Base-by-base conservation (phyloP, 768 basidiomycete genomes). In the Xerocomellus chrysenteron region DNA sequence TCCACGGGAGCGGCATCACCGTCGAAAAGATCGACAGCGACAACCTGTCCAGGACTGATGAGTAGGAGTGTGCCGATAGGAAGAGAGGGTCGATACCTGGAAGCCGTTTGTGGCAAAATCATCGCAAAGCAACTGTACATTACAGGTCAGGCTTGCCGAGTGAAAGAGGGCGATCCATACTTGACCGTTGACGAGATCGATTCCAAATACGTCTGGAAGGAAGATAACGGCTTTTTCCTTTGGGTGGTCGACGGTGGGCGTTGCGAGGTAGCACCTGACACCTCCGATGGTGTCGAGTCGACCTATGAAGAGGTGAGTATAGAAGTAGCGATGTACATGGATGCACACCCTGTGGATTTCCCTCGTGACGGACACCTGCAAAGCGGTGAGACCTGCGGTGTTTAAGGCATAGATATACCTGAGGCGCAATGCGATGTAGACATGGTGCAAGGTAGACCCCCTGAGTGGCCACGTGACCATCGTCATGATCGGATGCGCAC, bases 1-100 rank as follows among this genome's bases (percentile, higher is more conserved):
- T 69, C 68, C 9, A 30, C 33, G 24, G 74, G 59, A 48, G 73
- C 40, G 11, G 72, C 45, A 54, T 78, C 78, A 19, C 71, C 72
- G 54, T 69, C 58, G 43, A 79, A 64, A 47, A 72, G 67, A 57
- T 80, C 77, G 16, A 55, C 13, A 17, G 40, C 50, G 14, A 50
- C 40, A 2, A 41, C 40, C 40, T 35, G n/a, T 24, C 8, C 8
- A 4, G 30, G 11, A 11, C 19, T 11, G 32, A 42, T 35, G 32
- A 41, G 19, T 11, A 41, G 17, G 5, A 2, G 12, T 5, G 24
- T 12, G 41, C 5, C 16, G 17, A 11, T n/a, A 17, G 32, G 5
- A 24, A 35, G 16, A 32, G 35, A 32, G n/a, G 2, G 32, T 21
- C 2, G 12, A 19, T 52, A 43, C 53, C 53, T 40, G 36, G 36